Conservation (phyloP, 805 yeast species). For the Kluyveromyces siamensis region DNA sequence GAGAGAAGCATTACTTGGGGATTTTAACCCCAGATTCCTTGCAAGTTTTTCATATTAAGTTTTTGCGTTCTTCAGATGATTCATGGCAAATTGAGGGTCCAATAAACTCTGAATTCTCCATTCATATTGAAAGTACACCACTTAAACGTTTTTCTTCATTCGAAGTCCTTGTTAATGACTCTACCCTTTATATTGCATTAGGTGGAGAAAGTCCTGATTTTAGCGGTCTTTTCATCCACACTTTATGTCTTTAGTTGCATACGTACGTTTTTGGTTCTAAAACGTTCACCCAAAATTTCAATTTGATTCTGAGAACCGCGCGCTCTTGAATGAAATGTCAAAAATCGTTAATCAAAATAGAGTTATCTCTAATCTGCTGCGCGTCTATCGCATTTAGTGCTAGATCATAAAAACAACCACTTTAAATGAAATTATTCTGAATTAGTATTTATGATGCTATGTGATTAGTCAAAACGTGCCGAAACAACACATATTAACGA, state of each 20-base stretch:
- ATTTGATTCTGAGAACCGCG: background rate
- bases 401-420: no score
- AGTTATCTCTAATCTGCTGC: no score
- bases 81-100: background rate
- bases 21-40: background rate
- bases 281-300: background rate
- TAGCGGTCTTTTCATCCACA: background rate
- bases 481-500: no score
- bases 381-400: no score
- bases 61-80: background rate
- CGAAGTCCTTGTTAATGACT: background rate
- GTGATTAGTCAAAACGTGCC: background rate
- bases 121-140: background rate
- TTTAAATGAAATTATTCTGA: background rate
- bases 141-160: background rate
- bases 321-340: no score
- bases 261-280: background rate
- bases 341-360: no score
- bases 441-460: background rate
- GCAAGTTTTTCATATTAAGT: background rate
- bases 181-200: background rate
- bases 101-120: background rate
- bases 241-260: no score
- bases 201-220: background rate
- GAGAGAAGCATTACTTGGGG: constrained; percentile 3